Evolutionary conservation across 306 rosid genomes (phyloP).

Genomic region (Begonia masoniana): DNA sequence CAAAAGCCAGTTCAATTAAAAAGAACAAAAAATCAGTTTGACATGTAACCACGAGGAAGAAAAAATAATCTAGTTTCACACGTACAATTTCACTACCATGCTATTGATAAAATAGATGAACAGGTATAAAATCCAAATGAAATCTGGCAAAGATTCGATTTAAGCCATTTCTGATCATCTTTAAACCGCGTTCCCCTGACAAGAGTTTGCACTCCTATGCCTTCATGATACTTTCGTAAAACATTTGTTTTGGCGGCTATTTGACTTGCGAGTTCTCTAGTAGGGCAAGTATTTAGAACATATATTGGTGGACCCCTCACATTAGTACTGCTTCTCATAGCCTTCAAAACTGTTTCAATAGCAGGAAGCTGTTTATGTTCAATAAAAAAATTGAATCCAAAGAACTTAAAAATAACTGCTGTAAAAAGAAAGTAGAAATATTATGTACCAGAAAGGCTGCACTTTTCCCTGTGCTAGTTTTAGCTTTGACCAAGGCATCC

Average conservation of each 20-base stretch:
- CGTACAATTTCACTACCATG: too few species aligned
- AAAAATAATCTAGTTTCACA: neutral
- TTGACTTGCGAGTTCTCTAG: constrained; percentile 95
- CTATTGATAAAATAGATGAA: neutral
- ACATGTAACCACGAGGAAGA: too few species aligned
- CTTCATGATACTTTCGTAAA: constrained; percentile 58
- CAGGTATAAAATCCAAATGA: neutral
- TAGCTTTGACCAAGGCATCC: too few species aligned
- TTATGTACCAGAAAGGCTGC: too few species aligned
- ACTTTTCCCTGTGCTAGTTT: too few species aligned
- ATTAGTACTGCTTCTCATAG: constrained; percentile 26
- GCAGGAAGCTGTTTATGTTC: constrained; percentile 95
- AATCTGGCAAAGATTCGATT: constrained; percentile 89
- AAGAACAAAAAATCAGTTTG: too few species aligned
- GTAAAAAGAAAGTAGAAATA: too few species aligned
- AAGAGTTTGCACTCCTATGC: too few species aligned
- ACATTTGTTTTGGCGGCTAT: constrained; percentile 74
- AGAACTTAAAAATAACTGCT: too few species aligned
- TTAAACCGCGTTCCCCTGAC: constrained; percentile 93
- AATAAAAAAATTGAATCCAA: constrained; percentile 15
- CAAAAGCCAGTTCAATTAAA: constrained; percentile 8
- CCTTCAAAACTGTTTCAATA: constrained; percentile 96
- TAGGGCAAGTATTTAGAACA: constrained; percentile 89
- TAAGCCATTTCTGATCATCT: constrained; percentile 74
- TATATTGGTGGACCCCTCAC: too few species aligned